phyloP scores from a whole-genome alignment of 1,284 basidiomycete species.

The Pyrrhoderma noxium region DNA sequence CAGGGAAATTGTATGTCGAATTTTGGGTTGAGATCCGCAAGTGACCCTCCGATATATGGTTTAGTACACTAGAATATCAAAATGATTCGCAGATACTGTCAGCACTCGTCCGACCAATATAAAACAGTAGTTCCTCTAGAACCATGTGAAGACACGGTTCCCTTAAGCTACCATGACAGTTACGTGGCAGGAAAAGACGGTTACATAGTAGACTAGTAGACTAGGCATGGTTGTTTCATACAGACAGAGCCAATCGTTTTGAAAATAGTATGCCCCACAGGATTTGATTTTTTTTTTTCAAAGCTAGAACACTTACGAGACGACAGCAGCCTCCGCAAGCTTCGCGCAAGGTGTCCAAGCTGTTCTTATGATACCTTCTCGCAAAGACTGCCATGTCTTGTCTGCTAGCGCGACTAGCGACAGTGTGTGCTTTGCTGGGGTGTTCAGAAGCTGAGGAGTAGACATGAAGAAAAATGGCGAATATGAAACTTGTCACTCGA shows the following conservation, averaged over 20 bases:
- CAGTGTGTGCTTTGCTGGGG: conserved; percentile 34
- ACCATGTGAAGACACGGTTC: too few relatives aligned
- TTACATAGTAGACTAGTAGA: too few relatives aligned
- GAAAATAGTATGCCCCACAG: neutral
- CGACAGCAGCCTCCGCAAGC: conserved; percentile 39
- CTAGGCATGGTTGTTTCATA: too few relatives aligned
- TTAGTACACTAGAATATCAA: conserved; percentile 35
- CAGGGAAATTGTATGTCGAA: conserved; percentile 42
- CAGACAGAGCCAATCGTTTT: too few relatives aligned
- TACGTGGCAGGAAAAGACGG: too few relatives aligned
- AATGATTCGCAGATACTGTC: too few relatives aligned
- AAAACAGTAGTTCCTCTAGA: too few relatives aligned
- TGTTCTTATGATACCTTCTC: conserved; percentile 30
- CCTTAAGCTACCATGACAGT: too few relatives aligned
- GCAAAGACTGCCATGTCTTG: conserved; percentile 31
- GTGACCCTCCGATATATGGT: conserved; percentile 40
- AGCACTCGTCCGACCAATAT: too few relatives aligned
- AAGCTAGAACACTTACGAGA: conserved; percentile 31
- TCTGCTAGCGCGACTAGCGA: conserved; percentile 37
- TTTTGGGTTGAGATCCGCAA: conserved; percentile 38
- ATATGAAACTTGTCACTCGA: conserved; percentile 8
- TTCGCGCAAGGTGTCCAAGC: conserved; percentile 36
- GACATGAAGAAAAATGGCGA: too few relatives aligned
- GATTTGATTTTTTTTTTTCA: neutral
- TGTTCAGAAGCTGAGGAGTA: conserved; percentile 32